phyloP scores from a whole-genome alignment of 2,329 filamentous ascomycete species.

The Arachnomyces sp. region DNA sequence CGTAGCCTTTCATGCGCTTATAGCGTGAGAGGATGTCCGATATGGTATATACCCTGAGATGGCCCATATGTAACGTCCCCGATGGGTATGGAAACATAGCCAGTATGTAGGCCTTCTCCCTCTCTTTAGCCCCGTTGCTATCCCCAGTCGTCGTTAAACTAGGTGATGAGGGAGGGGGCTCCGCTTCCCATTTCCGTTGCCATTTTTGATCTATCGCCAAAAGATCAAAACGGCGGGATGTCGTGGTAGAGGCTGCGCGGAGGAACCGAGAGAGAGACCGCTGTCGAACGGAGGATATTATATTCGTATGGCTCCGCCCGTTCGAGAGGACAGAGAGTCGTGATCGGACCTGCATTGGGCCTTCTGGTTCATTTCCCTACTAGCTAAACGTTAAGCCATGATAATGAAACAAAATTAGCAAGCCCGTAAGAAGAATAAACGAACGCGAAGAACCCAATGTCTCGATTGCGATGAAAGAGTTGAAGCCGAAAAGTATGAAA shows the following conservation, averaged over 20 bases:
- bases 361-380: neutral
- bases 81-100: conserved; percentile 95
- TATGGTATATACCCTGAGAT: conserved; percentile 83
- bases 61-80: conserved; percentile 76
- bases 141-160: conserved; percentile 7
- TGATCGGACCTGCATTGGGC: neutral
- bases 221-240: conserved; percentile 33
- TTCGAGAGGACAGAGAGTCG: neutral
- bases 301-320: neutral
- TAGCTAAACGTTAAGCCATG: neutral
- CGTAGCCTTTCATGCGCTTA: conserved; percentile 62
- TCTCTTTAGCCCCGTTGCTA: conserved; percentile 10
- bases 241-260: conserved; percentile 18
- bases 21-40: conserved; percentile 78
- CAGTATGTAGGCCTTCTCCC: conserved; percentile 58
- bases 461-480: too few relatives aligned
- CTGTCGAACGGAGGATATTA: too few relatives aligned
- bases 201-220: conserved; percentile 47
- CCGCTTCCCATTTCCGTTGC: conserved; percentile 42
- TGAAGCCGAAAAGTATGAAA: too few relatives aligned
- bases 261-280: neutral
- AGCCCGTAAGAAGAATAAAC: too few relatives aligned
- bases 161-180: conserved; percentile 6
- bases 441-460: too few relatives aligned
- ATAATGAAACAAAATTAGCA: too few relatives aligned